phyloP scores from a whole-genome alignment of 2,329 filamentous ascomycete species.

The Diaporthe sp. region DNA sequence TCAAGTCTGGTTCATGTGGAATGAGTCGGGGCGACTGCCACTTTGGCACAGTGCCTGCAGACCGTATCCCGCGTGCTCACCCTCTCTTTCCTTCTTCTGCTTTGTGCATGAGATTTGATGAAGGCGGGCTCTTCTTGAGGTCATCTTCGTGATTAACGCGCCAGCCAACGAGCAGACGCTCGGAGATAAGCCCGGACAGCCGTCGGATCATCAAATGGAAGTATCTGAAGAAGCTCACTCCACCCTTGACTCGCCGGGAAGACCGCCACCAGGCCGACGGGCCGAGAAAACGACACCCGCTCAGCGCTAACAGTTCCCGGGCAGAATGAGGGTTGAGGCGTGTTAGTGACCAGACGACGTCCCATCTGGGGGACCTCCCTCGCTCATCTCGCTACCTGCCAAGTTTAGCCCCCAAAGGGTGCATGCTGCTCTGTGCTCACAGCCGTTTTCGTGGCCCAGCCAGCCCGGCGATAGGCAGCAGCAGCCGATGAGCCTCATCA shows the following conservation, averaged over 20 bases:
- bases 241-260: neutral
- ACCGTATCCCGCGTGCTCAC: neutral
- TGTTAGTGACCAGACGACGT: neutral
- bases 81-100: neutral
- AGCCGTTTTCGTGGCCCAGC: neutral
- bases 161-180: neutral
- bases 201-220: constrained; percentile 4
- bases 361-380: neutral
- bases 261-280: neutral
- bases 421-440: neutral
- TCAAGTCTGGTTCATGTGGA: neutral
- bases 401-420: neutral
- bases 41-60: neutral
- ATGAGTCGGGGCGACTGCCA: neutral
- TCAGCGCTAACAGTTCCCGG: neutral
- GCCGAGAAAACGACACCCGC: neutral
- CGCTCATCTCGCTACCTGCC: neutral
- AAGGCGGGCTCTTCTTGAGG: neutral
- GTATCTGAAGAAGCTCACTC: neutral
- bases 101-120: neutral
- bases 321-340: neutral
- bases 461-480: neutral
- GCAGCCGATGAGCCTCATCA: constrained; percentile 18
- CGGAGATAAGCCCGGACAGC: neutral
- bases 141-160: neutral